A percentile compares a stretch with the other conserved stretches of the same genome.
These are phyloP conservation scores for Colletotrichum shisoi DNA, from an alignment of 2,329 filamentous ascomycete species.

Conservation along the genomic window DNA sequence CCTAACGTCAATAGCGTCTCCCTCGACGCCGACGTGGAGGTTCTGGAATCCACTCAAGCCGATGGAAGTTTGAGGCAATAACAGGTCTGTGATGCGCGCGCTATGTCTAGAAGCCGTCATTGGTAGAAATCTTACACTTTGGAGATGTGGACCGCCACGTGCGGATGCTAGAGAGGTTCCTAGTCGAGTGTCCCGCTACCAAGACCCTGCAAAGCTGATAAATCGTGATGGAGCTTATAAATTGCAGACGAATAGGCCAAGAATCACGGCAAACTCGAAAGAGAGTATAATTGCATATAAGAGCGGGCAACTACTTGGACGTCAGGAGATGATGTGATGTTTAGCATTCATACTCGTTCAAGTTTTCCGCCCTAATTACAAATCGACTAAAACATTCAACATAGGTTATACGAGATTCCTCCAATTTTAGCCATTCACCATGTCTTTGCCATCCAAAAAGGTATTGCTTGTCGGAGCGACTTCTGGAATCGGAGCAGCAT, in stretches of 20 bases:
- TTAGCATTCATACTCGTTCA: no score
- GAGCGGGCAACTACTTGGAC: slow-evolving; percentile 40
- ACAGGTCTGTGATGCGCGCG: slow-evolving; percentile 21
- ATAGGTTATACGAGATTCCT: no score
- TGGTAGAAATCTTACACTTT: neutral
- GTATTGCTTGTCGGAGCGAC: slow-evolving; percentile 58
- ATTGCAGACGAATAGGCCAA: neutral
- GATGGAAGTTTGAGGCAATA: no score
- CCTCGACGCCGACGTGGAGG: no score
- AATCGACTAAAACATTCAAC: no score
- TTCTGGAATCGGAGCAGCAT: slow-evolving; percentile 45
- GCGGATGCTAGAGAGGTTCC: neutral
- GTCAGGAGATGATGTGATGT: no score
- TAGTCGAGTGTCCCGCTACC: neutral
- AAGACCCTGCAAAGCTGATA: slow-evolving; percentile 7
- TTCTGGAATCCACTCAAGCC: no score
- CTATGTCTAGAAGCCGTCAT: neutral
- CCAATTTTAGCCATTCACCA: no score
- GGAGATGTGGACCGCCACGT: neutral
- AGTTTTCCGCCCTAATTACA: no score
- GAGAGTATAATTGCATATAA: neutral
- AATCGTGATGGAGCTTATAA: slow-evolving; percentile 8
- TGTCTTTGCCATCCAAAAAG: slow-evolving; percentile 48
- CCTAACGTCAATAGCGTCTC: neutral
- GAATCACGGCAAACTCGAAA: neutral